Conservation (phyloP, 2,329 filamentous ascomycete species). For the Fusarium xyrophilum region DNA sequence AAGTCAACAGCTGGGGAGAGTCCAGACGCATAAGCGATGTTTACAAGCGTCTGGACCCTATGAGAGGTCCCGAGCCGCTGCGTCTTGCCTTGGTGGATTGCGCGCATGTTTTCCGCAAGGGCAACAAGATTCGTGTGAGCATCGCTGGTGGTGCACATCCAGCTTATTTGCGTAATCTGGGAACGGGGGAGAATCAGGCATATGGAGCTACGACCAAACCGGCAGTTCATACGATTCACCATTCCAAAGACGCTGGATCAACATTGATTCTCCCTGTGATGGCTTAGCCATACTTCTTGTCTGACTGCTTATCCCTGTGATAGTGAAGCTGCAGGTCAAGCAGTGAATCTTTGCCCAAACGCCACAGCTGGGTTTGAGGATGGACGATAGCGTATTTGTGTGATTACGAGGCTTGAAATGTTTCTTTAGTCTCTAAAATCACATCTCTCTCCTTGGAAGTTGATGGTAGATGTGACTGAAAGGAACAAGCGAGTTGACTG, state of each 20-base stretch:
- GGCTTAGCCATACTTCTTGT: fast-evolving
- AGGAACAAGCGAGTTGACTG: fast-evolving
- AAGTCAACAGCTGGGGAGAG: neutral
- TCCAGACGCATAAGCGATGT: neutral
- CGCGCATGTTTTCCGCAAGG: neutral
- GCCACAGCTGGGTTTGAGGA: neutral
- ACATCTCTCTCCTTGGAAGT: neutral
- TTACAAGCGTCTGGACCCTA: fast-evolving
- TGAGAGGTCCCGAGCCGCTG: neutral
- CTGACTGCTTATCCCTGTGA: fast-evolving
- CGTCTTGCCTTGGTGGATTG: neutral
- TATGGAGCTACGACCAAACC: neutral
- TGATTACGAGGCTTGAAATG: neutral
- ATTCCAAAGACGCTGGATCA: neutral
- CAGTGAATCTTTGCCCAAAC: no score
- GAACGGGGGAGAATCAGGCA: neutral
- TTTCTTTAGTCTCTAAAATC: neutral
- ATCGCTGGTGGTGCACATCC: neutral
- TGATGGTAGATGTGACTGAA: no score
- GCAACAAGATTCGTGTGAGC: neutral
- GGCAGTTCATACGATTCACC: neutral
- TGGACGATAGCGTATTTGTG: fast-evolving
- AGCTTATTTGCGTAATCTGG: neutral
- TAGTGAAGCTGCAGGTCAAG: neutral
- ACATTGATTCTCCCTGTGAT: neutral